Conservation (phyloP, 148 eudicot species). For the Camellia granthamiana region DNA sequence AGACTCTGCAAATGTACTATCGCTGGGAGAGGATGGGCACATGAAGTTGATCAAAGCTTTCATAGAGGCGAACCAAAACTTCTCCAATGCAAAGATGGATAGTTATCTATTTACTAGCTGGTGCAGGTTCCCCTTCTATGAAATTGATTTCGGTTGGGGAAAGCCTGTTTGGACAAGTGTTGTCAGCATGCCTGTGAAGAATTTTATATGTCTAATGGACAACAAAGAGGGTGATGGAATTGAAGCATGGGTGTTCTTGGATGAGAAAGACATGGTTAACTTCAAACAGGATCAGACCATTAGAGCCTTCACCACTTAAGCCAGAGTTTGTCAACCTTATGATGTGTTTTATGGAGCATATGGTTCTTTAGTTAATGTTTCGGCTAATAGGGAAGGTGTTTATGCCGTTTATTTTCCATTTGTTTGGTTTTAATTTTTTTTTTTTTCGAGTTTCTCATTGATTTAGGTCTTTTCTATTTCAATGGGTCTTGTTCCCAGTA, state of each 20-base stretch:
- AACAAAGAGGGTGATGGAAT: not conserved
- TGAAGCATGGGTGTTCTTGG: not conserved
- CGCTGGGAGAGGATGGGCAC: not conserved
- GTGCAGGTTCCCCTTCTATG: conserved; percentile 25
- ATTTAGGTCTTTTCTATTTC: too few species aligned
- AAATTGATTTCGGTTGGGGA: conserved; percentile 35
- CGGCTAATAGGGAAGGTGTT: not conserved
- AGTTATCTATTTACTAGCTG: conserved; percentile 6
- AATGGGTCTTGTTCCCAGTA: too few species aligned
- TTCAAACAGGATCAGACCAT: not conserved
- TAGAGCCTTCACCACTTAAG: not conserved
- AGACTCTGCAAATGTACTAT: not conserved
- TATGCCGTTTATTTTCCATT: too few species aligned
- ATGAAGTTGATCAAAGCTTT: too few species aligned
- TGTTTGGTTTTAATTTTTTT: too few species aligned
- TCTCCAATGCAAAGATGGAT: not conserved
- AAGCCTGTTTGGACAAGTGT: conserved; percentile 29
- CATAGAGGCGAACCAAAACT: too few species aligned
- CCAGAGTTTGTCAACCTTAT: not conserved
- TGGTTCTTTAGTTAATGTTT: not conserved
- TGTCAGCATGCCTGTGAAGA: not conserved
- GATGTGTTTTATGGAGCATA: too few species aligned
- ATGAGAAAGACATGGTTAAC: not conserved
- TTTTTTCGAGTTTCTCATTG: too few species aligned
- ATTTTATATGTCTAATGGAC: not conserved